These are phyloP conservation scores for Candida methanosorbosa DNA, from an alignment of 805 yeast genomes.

Conservation along the genomic window DNA sequence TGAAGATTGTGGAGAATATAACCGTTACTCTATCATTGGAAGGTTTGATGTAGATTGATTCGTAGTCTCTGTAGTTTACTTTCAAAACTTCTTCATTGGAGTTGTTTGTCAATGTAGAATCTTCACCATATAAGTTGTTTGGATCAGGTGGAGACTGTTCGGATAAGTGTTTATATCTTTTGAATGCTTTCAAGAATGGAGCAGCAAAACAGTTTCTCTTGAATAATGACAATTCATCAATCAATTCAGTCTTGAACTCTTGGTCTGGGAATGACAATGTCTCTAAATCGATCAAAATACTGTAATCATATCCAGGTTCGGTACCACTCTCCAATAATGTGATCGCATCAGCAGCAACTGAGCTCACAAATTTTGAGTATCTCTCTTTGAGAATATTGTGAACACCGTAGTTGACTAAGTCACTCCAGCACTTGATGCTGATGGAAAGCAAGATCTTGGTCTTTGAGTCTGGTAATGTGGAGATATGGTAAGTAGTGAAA, in stretches of 20 bases:
- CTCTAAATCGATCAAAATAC: conserved; percentile 57
- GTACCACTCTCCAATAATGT: conserved; percentile 22
- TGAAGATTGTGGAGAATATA: conserved; percentile 86
- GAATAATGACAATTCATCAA: conserved; percentile 60
- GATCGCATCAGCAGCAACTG: conserved; percentile 18
- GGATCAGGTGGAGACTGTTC: conserved; percentile 28
- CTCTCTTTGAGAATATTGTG: conserved; percentile 41
- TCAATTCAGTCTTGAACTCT: conserved; percentile 45
- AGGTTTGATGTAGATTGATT: conserved; percentile 83
- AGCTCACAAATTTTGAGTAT: conserved; percentile 35
- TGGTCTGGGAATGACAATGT: conserved; percentile 21
- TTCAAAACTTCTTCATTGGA: conserved; percentile 51
- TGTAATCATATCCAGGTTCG: conserved; percentile 82
- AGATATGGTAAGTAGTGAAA: conserved; percentile 86
- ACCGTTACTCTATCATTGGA: conserved; percentile 95
- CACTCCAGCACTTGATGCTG: conserved; percentile 69
- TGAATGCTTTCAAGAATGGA: conserved; percentile 83
- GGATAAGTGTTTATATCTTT: conserved; percentile 64
- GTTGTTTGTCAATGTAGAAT: conserved; percentile 20
- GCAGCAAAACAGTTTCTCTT: conserved; percentile 88
- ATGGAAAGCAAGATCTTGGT: conserved; percentile 57
- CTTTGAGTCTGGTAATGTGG: conserved; percentile 79
- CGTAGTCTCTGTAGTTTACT: conserved; percentile 86
- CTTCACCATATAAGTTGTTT: conserved; percentile 33
- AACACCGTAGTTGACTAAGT: conserved; percentile 61